A percentile compares a stretch with the other conserved stretches of the same genome.
phyloP scores from a whole-genome alignment of 2,329 filamentous ascomycete genomes.

The Colletotrichum sp. region DNA sequence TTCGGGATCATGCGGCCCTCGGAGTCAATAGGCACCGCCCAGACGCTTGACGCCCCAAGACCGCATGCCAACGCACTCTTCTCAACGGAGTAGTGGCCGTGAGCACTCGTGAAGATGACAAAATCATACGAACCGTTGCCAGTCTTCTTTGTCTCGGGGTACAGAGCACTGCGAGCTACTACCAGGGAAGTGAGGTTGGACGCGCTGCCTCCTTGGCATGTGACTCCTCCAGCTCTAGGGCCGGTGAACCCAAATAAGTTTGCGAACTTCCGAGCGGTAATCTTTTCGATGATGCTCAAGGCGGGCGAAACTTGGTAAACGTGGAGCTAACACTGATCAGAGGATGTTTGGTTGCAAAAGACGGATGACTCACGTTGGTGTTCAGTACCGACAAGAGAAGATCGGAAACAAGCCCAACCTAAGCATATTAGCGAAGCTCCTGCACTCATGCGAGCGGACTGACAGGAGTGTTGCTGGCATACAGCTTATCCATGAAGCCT shows the following conservation, averaged over 20 bases:
- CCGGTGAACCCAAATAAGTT: constrained; percentile 77
- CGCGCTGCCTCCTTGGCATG: constrained; percentile 81
- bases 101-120: constrained; percentile 84
- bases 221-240: constrained; percentile 74
- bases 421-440: neutral
- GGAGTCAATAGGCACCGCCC: constrained; percentile 75
- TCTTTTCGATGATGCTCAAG: constrained; percentile 86
- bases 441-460: constrained; percentile 23
- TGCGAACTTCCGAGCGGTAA: constrained; percentile 76
- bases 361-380: constrained; percentile 71
- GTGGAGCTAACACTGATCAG: constrained; percentile 63
- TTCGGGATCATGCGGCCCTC: constrained; percentile 73
- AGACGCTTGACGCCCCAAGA: constrained; percentile 77
- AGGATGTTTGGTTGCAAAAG: neutral
- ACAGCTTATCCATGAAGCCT: constrained; percentile 95
- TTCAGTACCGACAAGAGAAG: constrained; percentile 85
- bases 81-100: constrained; percentile 94
- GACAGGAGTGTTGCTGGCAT: constrained; percentile 85
- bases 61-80: constrained; percentile 94
- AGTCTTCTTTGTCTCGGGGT: constrained; percentile 74
- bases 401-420: constrained; percentile 85
- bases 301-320: constrained; percentile 94
- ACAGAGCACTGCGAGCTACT: constrained; percentile 86
- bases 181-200: constrained; percentile 88
- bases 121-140: constrained; percentile 74